Percentiles rank a stretch among this genome's conserved stretches.
Conservation (phyloP, 106 monocot species). For the Platanthera zijinensis region DNA sequence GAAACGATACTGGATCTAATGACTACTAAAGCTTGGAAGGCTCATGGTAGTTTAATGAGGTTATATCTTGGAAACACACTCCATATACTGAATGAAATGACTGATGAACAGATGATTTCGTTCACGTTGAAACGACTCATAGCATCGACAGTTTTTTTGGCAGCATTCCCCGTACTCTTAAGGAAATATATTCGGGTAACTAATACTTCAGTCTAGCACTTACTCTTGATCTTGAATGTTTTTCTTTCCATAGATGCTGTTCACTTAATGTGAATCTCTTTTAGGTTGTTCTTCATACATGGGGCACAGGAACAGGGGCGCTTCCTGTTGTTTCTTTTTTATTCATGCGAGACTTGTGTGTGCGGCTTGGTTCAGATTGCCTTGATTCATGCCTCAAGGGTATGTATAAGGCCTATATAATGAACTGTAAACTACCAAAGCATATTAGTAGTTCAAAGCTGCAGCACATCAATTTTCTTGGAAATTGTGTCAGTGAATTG, state of each 20-base stretch:
- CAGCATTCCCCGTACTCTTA: constrained; percentile 73
- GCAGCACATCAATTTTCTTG: constrained; percentile 85
- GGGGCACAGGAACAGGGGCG: constrained; percentile 80
- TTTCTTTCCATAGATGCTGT: neutral
- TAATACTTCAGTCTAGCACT: neutral
- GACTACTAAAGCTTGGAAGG: constrained; percentile 54
- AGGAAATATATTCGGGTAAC: constrained; percentile 89
- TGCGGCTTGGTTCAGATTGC: constrained; percentile 87
- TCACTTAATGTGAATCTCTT: neutral
- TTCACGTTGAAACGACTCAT: constrained; percentile 88
- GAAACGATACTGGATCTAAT: constrained; percentile 59
- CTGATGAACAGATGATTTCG: constrained; percentile 90
- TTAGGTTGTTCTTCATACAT: constrained; percentile 77
- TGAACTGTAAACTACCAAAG: constrained; percentile 80
- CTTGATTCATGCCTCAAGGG: constrained; percentile 80
- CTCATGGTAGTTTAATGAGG: constrained; percentile 63
- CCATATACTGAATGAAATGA: constrained; percentile 93
- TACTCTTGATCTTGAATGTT: neutral
- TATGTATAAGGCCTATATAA: constrained; percentile 85
- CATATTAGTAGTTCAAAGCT: constrained; percentile 60
- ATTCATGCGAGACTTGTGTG: constrained; percentile 80
- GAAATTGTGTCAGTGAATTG: constrained; percentile 80
- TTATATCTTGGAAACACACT: constrained; percentile 83
- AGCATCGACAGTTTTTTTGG: constrained; percentile 80
- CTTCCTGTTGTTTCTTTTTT: constrained; percentile 84